These are phyloP conservation scores for Cystobasidium slooffiae DNA, from an alignment of 1,284 basidiomycete genomes.

Conservation along the genomic window DNA sequence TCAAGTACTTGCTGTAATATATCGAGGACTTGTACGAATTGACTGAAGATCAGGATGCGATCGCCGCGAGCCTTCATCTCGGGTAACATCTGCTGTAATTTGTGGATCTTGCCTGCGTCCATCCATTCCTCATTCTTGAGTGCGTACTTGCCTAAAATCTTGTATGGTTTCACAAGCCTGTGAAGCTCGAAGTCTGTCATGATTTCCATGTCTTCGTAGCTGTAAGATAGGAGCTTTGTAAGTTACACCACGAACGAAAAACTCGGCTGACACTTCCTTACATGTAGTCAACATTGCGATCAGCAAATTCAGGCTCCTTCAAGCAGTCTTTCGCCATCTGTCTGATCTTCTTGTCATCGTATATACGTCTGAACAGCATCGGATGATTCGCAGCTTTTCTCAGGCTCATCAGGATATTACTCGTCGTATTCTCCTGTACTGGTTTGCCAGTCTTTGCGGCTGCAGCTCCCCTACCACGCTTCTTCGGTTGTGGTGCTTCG, in stretches of 20 bases:
- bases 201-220: slow-evolving; percentile 62
- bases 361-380: slow-evolving; percentile 86
- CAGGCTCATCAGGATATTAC: slow-evolving; percentile 61
- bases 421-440: slow-evolving; percentile 47
- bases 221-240: neutral
- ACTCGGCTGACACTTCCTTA: neutral
- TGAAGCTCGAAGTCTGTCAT: slow-evolving; percentile 96
- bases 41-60: slow-evolving; percentile 90
- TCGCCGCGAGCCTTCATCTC: slow-evolving; percentile 73
- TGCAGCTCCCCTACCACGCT: slow-evolving; percentile 56
- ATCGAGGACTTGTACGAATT: slow-evolving; percentile 93
- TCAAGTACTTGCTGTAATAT: slow-evolving; percentile 87
- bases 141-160: slow-evolving; percentile 79
- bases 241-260: no score
- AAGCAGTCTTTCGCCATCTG: slow-evolving; percentile 79
- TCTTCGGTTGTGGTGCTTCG: slow-evolving; percentile 54
- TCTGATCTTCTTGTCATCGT: slow-evolving; percentile 75
- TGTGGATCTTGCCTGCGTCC: slow-evolving; percentile 85
- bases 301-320: slow-evolving; percentile 87
- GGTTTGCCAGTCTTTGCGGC: slow-evolving; percentile 55
- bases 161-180: slow-evolving; percentile 73
- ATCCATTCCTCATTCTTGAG: slow-evolving; percentile 77
- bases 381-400: slow-evolving; percentile 92
- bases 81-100: slow-evolving; percentile 72
- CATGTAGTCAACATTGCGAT: slow-evolving; percentile 68